Evolutionary conservation across 2,329 filamentous ascomycete genomes (phyloP), one percentile per base, ranked within the genome.

Genomic region (Microdochium trichocladiopsis): DNA sequence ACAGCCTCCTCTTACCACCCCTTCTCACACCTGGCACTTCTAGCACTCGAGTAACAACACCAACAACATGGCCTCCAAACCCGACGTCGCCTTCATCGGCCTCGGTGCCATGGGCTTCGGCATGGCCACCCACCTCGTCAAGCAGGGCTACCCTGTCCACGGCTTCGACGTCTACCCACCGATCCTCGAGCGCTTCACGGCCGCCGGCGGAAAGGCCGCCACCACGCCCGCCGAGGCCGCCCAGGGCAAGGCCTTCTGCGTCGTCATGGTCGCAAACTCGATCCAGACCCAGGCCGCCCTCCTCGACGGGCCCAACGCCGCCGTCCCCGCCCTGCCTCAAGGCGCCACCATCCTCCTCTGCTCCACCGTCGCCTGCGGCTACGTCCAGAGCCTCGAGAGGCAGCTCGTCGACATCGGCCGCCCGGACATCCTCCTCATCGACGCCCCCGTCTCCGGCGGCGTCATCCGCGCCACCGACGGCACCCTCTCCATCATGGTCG

Each of bases 101-200:
- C 83, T 91, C 2, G 87, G 87, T 52, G 87, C 87, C 68, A 90
- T 90, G 87, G 87, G 87, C 63, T 87, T 89, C 66, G 87, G 87
- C 64, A 90, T 91, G 87, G 87, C 87, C 57, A 87, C 81, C 54
- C 79, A 90, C 63, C 79, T 91, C 47, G 73, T 90, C 60, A 82
- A 83, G 58, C 71, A 79, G 57, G 84, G 84, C 53, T 88, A 86
- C 66, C 55, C 71, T 24, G 86, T 90, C 23, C 84, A 80, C 22
- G 87, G 87, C 52, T 90, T 83, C 64, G 87, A 91, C 62, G 79
- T 90, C 41, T 89, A 80, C 71, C 72, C 72, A 2, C 83, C 85
- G 5, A 83, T 85, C 0, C 76, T 90, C 31, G 79, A 86, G 52
- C 79, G 77, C 22, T 89, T 90, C 71, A 69, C 76, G 43, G 69